phyloP scores from a whole-genome alignment of 225 moss, liverwort and hornwort species.

The Pseudoscleropodium purum region DNA sequence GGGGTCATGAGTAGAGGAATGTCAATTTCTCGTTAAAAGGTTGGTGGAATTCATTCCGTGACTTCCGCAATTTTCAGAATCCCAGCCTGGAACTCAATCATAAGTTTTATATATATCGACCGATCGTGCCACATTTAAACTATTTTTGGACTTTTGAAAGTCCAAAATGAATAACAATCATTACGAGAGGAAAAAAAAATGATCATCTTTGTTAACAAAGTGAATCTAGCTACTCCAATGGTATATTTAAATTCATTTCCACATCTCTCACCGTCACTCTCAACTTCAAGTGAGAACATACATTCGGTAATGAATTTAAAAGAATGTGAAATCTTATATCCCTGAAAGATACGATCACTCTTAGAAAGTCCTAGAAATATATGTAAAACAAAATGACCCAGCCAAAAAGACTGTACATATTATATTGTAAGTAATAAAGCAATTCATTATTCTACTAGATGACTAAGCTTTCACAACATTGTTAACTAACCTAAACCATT shows the following conservation, averaged over 20 bases:
- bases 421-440: too few species aligned
- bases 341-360: not conserved
- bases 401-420: accelerated
- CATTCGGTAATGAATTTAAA: accelerated
- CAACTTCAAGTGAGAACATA: not conserved
- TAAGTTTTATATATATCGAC: not conserved
- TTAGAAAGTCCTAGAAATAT: not conserved
- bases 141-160: too few species aligned
- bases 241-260: not conserved
- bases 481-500: not conserved
- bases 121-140: too few species aligned
- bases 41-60: not conserved
- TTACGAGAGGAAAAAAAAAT: too few species aligned
- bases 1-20: not conserved
- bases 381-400: not conserved
- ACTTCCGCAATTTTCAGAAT: too few species aligned
- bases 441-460: accelerated
- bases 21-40: not conserved
- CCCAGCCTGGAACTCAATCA: too few species aligned
- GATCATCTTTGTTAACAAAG: not conserved
- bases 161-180: too few species aligned
- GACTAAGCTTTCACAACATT: not conserved
- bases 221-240: not conserved
- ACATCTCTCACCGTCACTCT: not conserved
- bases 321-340: not conserved